phyloP scores from a whole-genome alignment of 73 alveolate genomes.

The Strombidium stylifer region DNA sequence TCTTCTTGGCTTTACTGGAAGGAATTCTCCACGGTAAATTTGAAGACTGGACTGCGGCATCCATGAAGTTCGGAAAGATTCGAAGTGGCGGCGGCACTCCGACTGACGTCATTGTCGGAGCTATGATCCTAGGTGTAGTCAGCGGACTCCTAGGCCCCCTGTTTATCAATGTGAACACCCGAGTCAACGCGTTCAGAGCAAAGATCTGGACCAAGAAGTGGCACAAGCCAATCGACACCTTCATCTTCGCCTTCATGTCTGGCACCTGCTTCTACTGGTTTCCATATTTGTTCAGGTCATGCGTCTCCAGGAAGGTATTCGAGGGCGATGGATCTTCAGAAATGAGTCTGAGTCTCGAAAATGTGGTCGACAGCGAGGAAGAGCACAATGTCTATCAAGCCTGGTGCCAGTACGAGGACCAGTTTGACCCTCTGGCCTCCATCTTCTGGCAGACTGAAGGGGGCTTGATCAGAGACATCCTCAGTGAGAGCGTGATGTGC shows the following conservation, averaged over 20 bases:
- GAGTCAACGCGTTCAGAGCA: not conserved
- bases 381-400: no score
- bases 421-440: no score
- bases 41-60: not conserved
- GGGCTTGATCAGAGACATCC: no score
- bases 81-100: no score
- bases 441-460: no score
- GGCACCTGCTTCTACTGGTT: not conserved
- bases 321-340: no score
- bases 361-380: no score
- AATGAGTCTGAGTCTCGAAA: no score
- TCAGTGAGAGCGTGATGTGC: no score
- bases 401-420: no score
- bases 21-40: not conserved
- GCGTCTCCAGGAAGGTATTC: no score
- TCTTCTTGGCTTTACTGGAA: not conserved
- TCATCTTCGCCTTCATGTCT: not conserved
- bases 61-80: not conserved
- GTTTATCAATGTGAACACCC: not conserved
- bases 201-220: not conserved
- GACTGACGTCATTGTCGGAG: not conserved
- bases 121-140: not conserved
- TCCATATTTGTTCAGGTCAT: not conserved
- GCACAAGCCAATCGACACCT: not conserved
- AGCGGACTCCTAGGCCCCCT: conserved; percentile 24